Evolutionary conservation across 2,329 filamentous ascomycete species (phyloP), one percentile per base, ranked within the genome.

Genomic region (Ophiobolus disseminans): DNA sequence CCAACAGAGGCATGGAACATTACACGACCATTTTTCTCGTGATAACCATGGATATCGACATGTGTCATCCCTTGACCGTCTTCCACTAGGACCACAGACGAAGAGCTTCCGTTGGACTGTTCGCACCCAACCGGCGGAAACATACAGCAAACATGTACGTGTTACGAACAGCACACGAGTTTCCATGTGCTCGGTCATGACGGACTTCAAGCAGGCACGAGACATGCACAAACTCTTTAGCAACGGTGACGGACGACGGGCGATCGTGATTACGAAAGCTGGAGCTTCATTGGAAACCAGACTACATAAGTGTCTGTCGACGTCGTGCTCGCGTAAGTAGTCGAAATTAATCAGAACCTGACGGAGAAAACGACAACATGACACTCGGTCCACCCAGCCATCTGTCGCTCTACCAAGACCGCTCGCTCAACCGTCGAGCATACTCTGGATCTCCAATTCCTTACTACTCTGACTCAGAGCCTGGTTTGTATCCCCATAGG

Each of bases 381-480:
- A 32, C 30, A 11, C 16, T n/a, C 30, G 30, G 30, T 32, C 30
- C 30, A 32, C 30, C 30, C n/a, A 14, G 16, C 30, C 30, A 32
- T 14, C 30, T 32, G 10, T 14, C 30, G 30, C 22, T 23, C 14
- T 31, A 40, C 17, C 17, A 37, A 9, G 38, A 40, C 16, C 26
- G 38, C 10, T 31, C 23, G 7, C 16, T 30, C 17, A 17, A n/a
- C 30, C 28, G 37, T 19, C 47, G 50, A 13, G 23, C 35, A 37
- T 41, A 31, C 16, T 22, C 28, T 39, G 25, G 11, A 11, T 48
- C 51, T 25, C 55, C 34, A 16, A n/a, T n/a, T n/a, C 49, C 53
- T 13, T 57, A 50, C 43, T 39, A 45, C 9, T 55, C 60, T 7
- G 60, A 61, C 25, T 60, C 59, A 2, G 61, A 64, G 19, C 45